These are phyloP conservation scores for Globisporangium orthogonon DNA, from an alignment of 352 stramenopile species.

Conservation along the genomic window DNA sequence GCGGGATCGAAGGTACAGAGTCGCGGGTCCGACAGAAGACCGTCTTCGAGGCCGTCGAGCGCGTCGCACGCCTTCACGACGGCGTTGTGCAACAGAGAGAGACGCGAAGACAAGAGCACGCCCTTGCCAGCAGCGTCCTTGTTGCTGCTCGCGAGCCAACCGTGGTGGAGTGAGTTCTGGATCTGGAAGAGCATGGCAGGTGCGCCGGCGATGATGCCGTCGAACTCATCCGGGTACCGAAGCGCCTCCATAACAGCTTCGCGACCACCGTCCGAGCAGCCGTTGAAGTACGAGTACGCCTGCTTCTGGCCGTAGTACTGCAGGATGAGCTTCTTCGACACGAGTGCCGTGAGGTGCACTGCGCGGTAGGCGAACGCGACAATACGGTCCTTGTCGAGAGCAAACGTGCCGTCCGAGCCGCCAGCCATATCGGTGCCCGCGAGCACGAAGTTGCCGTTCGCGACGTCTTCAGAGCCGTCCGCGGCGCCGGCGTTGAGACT, in stretches of 20 bases:
- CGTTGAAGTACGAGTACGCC: slow-evolving; percentile 30
- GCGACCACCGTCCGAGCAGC: slow-evolving; percentile 18
- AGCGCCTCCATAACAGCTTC: slow-evolving; percentile 17
- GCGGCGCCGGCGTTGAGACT: slow-evolving; percentile 18
- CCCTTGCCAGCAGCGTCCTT: slow-evolving; percentile 18
- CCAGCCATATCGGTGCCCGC: slow-evolving; percentile 29
- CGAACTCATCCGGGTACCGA: slow-evolving; percentile 16
- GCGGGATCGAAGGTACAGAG: not conserved
- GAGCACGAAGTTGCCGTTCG: slow-evolving; percentile 22
- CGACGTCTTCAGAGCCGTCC: slow-evolving; percentile 14
- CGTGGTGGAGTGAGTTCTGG: slow-evolving; percentile 17
- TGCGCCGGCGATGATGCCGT: slow-evolving; percentile 17
- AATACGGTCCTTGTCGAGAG: slow-evolving; percentile 14
- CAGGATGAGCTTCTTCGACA: slow-evolving; percentile 28
- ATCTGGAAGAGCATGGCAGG: slow-evolving; percentile 15
- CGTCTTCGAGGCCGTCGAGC: not conserved
- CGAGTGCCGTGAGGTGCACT: slow-evolving; percentile 23
- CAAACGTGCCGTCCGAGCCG: slow-evolving; percentile 23
- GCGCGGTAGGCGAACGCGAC: slow-evolving; percentile 30
- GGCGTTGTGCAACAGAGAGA: slow-evolving; percentile 28
- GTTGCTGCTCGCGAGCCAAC: slow-evolving; percentile 20
- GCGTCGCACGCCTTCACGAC: slow-evolving; percentile 2
- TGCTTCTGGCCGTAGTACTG: slow-evolving; percentile 27
- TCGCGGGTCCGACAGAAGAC: not conserved
- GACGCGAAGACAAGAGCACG: slow-evolving; percentile 19